These are phyloP conservation scores for Moesziomyces sp. DNA, from an alignment of 1,284 basidiomycete genomes.

Conservation along the genomic window DNA sequence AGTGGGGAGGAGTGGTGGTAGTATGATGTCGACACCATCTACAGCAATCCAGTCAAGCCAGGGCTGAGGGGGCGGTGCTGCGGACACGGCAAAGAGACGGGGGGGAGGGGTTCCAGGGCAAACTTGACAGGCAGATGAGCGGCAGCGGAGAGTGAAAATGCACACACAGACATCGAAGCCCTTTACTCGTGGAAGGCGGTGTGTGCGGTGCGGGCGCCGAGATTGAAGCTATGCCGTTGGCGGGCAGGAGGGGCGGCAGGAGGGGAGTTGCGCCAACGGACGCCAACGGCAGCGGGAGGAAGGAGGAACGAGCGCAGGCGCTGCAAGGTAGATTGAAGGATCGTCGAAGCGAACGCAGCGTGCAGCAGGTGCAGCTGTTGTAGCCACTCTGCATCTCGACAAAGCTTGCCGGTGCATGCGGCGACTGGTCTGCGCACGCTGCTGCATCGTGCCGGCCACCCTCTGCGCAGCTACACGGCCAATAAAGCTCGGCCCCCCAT, in stretches of 20 bases:
- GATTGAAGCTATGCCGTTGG: conserved; percentile 4
- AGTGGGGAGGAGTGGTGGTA: background rate
- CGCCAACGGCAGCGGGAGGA: background rate
- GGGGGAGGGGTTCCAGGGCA: background rate
- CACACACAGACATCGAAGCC: background rate
- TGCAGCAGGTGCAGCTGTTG: too few relatives aligned
- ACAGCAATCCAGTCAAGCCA: background rate
- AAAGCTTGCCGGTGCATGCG: too few relatives aligned
- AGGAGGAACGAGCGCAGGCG: background rate
- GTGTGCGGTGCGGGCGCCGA: background rate
- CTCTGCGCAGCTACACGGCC: too few relatives aligned
- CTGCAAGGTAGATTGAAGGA: conserved; percentile 4
- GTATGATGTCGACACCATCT: conserved; percentile 1
- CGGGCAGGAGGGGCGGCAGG: background rate
- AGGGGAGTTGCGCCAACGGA: background rate
- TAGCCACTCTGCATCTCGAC: too few relatives aligned
- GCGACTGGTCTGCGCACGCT: too few relatives aligned
- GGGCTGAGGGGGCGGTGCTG: background rate
- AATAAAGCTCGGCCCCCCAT: too few relatives aligned
- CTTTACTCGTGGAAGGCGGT: background rate
- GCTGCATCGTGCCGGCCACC: too few relatives aligned
- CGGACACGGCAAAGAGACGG: too few relatives aligned
- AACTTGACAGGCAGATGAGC: background rate
- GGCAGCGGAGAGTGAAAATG: conserved; percentile 14
- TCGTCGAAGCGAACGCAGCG: conserved; percentile 9